These are phyloP conservation scores for Aciculosporium take DNA, from an alignment of 2,329 filamentous ascomycete genomes.

Conservation along the genomic window DNA sequence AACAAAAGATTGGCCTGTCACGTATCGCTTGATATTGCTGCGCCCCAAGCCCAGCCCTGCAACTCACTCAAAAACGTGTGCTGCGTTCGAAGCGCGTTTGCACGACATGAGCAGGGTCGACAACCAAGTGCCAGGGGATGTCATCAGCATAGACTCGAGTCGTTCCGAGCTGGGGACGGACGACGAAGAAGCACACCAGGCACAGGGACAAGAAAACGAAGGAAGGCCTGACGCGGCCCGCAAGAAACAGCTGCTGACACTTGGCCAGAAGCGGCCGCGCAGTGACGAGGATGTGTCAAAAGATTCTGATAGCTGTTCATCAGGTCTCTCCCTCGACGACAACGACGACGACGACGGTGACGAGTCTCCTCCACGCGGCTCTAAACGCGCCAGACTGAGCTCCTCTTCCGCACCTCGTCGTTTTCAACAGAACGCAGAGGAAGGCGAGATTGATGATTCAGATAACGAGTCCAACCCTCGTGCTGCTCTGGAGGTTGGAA, in stretches of 20 bases:
- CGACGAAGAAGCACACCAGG: background rate
- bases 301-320: constrained; percentile 4
- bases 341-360: too few relatives aligned
- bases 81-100: background rate
- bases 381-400: constrained; percentile 11
- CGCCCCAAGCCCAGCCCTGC: too few relatives aligned
- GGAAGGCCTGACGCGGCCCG: background rate
- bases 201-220: background rate
- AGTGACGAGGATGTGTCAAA: constrained; percentile 1
- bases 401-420: constrained; percentile 1
- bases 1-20: too few relatives aligned
- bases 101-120: constrained; percentile 1
- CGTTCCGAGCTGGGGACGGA: constrained; percentile 1
- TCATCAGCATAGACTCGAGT: constrained; percentile 4
- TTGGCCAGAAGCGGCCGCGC: constrained; percentile 2
- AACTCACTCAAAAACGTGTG: too few relatives aligned
- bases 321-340: background rate
- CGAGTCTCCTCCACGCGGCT: background rate
- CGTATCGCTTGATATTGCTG: too few relatives aligned
- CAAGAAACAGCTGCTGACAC: background rate
- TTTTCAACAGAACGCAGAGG: constrained; percentile 14
- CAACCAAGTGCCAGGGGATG: constrained; percentile 1
- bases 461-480: constrained; percentile 5
- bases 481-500: constrained; percentile 5
- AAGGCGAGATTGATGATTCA: constrained; percentile 20